Conservation (phyloP, 2,329 filamentous ascomycete genomes). For the Neopestalotiopsis sp. region DNA sequence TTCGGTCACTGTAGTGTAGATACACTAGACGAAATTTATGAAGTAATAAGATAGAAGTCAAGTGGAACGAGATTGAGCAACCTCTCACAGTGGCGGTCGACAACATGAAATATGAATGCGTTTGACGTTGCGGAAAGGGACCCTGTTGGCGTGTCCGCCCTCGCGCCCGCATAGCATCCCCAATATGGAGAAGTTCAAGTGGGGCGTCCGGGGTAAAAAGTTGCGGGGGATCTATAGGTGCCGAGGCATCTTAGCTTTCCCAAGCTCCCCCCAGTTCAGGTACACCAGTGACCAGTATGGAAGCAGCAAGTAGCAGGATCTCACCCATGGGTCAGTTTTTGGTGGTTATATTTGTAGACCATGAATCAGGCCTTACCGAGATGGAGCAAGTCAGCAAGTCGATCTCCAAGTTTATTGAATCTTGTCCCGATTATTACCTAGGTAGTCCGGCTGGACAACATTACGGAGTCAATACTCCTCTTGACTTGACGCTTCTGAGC, state of each 20-base stretch:
- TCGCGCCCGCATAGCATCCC: slow-evolving; percentile 9
- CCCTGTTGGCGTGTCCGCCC: neutral
- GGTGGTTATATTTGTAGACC: neutral
- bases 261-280: neutral
- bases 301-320: neutral
- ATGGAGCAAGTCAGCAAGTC: neutral
- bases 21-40: neutral
- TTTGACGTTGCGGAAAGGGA: neutral
- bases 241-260: slow-evolving; percentile 30
- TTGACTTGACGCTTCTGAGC: neutral
- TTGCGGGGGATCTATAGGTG: slow-evolving; percentile 24
- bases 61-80: neutral
- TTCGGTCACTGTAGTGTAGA: neutral
- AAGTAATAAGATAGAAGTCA: too few species aligned
- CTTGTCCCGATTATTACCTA: neutral
- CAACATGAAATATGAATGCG: slow-evolving; percentile 1
- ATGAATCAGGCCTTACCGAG: neutral
- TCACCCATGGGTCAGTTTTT: neutral
- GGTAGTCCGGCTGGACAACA: neutral
- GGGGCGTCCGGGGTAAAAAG: slow-evolving; percentile 27
- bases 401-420: neutral
- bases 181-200: slow-evolving; percentile 18
- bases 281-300: too few species aligned
- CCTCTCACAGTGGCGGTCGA: neutral
- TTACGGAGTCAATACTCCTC: neutral